Evolutionary conservation across 2,329 filamentous ascomycete species (phyloP).

Genomic region (Fusarium solani-melongenae): DNA sequence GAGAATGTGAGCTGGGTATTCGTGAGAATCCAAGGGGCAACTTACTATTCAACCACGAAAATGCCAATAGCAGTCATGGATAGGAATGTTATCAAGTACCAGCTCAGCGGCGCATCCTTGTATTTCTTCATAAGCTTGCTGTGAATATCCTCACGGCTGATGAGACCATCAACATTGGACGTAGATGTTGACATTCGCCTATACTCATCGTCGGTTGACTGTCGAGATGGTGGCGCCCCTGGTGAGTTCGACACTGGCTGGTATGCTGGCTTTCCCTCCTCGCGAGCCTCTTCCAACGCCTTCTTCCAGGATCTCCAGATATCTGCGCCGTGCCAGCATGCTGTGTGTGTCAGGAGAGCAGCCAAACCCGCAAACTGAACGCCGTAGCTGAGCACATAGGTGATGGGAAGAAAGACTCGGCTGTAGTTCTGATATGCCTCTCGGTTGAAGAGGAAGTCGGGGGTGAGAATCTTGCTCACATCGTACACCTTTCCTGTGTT

Average conservation of each 20-base stretch:
- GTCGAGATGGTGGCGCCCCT: slow-evolving; percentile 20
- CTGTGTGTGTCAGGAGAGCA: slow-evolving; percentile 82
- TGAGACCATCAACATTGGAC: slow-evolving; percentile 63
- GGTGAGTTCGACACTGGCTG: slow-evolving; percentile 57
- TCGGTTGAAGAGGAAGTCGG: slow-evolving; percentile 81
- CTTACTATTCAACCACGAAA: slow-evolving; percentile 86
- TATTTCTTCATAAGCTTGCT: slow-evolving; percentile 86
- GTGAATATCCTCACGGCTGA: slow-evolving; percentile 83
- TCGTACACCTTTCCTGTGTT: slow-evolving; percentile 84
- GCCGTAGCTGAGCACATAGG: slow-evolving; percentile 87
- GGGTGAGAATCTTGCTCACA: slow-evolving; percentile 81
- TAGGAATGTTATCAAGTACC: slow-evolving; percentile 82
- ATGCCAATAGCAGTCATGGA: slow-evolving; percentile 83
- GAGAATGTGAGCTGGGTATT: slow-evolving; percentile 18
- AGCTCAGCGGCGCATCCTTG: slow-evolving; percentile 81
- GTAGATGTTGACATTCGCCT: slow-evolving; percentile 49
- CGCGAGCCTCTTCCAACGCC: slow-evolving; percentile 72
- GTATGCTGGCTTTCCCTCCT: slow-evolving; percentile 62
- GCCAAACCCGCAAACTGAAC: slow-evolving; percentile 87
- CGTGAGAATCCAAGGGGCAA: slow-evolving; percentile 26
- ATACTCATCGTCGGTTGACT: slow-evolving; percentile 30
- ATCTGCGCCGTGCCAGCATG: slow-evolving; percentile 86
- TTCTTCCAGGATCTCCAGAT: slow-evolving; percentile 81
- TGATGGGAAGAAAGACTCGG: slow-evolving; percentile 85
- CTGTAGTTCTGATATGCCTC: slow-evolving; percentile 84